Percentiles rank a stretch among this genome's conserved stretches.
Evolutionary conservation across 192 early-diverging fungal genomes (phyloP).

Genomic region (Diversispora eburnea): DNA sequence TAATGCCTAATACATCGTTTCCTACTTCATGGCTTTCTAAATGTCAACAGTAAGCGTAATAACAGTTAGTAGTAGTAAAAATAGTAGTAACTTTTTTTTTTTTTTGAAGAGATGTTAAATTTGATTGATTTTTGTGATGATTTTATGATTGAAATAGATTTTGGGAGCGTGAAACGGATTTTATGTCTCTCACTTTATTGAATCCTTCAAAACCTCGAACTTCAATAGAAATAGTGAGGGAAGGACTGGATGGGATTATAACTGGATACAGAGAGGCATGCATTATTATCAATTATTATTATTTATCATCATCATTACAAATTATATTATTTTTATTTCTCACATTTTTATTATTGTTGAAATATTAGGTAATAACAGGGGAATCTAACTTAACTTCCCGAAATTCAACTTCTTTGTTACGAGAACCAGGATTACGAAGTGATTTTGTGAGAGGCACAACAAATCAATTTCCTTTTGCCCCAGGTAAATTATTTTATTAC

Average conservation of each 20-base stretch:
- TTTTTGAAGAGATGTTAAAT: not conserved
- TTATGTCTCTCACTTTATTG: conserved; percentile 37
- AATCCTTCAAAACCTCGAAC: conserved; percentile 48
- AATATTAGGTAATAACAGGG: conserved; percentile 3
- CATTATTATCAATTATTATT: conserved; percentile 25
- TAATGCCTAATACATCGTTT: conserved; percentile 51
- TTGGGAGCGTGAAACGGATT: conserved; percentile 43
- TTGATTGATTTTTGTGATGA: not conserved
- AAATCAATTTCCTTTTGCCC: conserved; percentile 71
- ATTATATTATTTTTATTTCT: not conserved
- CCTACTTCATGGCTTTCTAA: conserved; percentile 51
- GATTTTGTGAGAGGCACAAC: conserved; percentile 72
- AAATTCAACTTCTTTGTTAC: conserved; percentile 71
- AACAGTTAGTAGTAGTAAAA: conserved; percentile 5
- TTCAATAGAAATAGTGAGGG: conserved; percentile 47
- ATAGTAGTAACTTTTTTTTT: conserved; percentile 10
- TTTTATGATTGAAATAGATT: conserved; percentile 15
- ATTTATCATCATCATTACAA: not conserved
- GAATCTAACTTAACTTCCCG: conserved; percentile 40
- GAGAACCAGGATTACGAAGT: conserved; percentile 50
- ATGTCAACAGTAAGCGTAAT: conserved; percentile 48
- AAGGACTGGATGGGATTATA: conserved; percentile 51
- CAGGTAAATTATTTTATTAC: conserved; percentile 46
- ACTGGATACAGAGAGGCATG: conserved; percentile 44
- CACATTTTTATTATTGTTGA: not conserved